These are phyloP conservation scores for Mortierella sp. DNA, from an alignment of 371 early-diverging fungal species.

Conservation along the genomic window DNA sequence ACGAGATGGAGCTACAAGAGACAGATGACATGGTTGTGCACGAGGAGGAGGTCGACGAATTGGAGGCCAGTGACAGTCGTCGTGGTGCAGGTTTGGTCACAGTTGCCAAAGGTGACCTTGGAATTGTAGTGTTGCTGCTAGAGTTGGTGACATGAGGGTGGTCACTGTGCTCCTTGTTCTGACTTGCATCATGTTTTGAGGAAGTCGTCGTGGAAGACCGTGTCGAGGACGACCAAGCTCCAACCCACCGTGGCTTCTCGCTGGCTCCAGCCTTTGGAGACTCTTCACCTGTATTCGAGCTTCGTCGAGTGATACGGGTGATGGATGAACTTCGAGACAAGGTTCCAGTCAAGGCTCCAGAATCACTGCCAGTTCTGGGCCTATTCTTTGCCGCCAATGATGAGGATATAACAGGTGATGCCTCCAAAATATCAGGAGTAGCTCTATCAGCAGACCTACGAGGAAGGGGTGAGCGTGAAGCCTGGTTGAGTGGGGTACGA, in stretches of 20 bases:
- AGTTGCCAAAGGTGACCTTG: neutral
- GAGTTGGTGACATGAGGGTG: neutral
- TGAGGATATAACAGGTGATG: too few relatives aligned
- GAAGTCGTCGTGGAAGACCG: neutral
- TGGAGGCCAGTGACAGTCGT: neutral
- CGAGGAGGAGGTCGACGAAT: neutral
- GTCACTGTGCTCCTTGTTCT: neutral
- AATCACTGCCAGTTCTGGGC: too few relatives aligned
- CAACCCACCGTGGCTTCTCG: conserved; percentile 11
- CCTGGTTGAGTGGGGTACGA: too few relatives aligned
- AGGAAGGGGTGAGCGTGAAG: too few relatives aligned
- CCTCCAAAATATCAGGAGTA: too few relatives aligned
- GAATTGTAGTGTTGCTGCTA: neutral
- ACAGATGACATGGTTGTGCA: neutral
- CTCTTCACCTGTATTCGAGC: neutral
- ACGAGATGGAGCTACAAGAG: neutral
- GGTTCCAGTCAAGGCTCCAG: neutral
- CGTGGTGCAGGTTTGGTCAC: neutral
- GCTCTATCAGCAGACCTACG: too few relatives aligned
- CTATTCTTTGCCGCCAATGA: too few relatives aligned
- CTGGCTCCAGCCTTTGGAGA: neutral
- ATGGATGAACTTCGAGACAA: neutral
- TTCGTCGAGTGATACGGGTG: too few relatives aligned
- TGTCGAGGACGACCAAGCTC: conserved; percentile 13
- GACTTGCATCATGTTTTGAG: neutral